Evolutionary conservation across 2,329 filamentous ascomycete species (phyloP).

Genomic region (Penicillium capsulatum): DNA sequence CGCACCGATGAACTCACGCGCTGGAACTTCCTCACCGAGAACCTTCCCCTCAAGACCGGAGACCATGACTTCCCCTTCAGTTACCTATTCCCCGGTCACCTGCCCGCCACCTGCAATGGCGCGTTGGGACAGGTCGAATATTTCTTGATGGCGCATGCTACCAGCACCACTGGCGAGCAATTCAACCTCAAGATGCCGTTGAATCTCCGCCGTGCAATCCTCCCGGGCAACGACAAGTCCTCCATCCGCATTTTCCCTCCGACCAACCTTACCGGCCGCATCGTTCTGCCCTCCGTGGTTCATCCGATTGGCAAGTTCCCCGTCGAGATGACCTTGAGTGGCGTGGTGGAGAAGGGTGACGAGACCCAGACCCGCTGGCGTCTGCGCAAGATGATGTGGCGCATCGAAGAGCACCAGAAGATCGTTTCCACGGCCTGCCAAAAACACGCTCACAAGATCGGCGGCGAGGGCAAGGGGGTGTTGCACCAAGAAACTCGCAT

Average conservation of each 20-base stretch:
- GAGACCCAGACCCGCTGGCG: constrained; percentile 77
- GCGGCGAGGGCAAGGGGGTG: constrained; percentile 64
- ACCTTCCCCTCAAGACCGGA: constrained; percentile 46
- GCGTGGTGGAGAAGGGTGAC: constrained; percentile 69
- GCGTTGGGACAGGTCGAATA: constrained; percentile 72
- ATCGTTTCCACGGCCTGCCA: constrained; percentile 74
- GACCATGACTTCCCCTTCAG: constrained; percentile 84
- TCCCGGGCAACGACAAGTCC: constrained; percentile 75
- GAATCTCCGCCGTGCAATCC: constrained; percentile 72
- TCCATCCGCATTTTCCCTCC: constrained; percentile 93
- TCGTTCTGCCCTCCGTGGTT: constrained; percentile 76
- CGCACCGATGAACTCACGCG: constrained; percentile 69
- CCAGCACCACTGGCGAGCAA: constrained; percentile 57
- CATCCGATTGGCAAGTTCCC: constrained; percentile 81
- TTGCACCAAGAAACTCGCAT: constrained; percentile 70
- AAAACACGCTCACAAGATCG: constrained; percentile 66
- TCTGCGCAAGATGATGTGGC: constrained; percentile 87
- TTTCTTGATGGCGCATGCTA: constrained; percentile 65
- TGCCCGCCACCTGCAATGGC: constrained; percentile 79
- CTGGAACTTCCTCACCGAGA: constrained; percentile 69
- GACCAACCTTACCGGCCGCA: constrained; percentile 83
- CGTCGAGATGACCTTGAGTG: constrained; percentile 75
- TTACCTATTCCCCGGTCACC: constrained; percentile 74
- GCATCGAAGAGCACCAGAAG: constrained; percentile 81
- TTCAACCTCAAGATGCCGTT: constrained; percentile 65